Percentiles rank a stretch among this genome's conserved stretches.
Evolutionary conservation across 75 land plant species (phyloP).

Genomic region (Azolla pinnata): DNA sequence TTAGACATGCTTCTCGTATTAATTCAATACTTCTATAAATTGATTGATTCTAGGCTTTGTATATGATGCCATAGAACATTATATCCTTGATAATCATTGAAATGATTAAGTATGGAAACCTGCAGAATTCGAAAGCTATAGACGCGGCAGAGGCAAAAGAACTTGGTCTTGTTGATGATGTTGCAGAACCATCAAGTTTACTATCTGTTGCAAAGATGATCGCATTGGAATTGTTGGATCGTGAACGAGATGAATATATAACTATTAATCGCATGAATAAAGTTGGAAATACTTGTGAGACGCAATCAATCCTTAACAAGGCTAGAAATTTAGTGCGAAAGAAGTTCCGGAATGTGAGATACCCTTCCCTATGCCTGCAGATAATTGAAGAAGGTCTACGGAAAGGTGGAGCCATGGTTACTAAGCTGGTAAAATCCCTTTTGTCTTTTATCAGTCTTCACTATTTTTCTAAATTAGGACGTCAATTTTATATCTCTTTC

Average conservation of each 20-base stretch:
- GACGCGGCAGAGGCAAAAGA: constrained; percentile 52
- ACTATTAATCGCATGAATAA: constrained; percentile 56
- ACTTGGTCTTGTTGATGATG: constrained; percentile 61
- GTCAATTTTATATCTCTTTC: too few species aligned
- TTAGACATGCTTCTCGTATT: constrained; percentile 42
- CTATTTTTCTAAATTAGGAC: too few species aligned
- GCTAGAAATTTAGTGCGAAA: constrained; percentile 51
- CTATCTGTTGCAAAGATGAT: constrained; percentile 43
- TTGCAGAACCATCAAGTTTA: constrained; percentile 39
- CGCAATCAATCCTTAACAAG: constrained; percentile 57
- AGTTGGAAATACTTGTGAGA: constrained; percentile 56
- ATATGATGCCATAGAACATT: background rate
- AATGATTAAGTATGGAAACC: background rate
- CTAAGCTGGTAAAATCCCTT: background rate
- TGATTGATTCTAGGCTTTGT: background rate
- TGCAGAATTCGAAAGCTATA: constrained; percentile 53
- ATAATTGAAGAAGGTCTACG: constrained; percentile 62
- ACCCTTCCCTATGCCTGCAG: constrained; percentile 68
- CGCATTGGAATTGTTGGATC: constrained; percentile 56
- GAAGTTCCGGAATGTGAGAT: constrained; percentile 51
- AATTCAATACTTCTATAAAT: background rate
- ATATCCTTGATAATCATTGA: too few species aligned
- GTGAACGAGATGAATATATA: constrained; percentile 41
- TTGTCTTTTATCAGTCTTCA: too few species aligned
- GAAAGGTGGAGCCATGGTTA: background rate